Base-by-base conservation (phyloP, 2,329 filamentous ascomycete species). In the Exophiala phaeomuriformis region DNA sequence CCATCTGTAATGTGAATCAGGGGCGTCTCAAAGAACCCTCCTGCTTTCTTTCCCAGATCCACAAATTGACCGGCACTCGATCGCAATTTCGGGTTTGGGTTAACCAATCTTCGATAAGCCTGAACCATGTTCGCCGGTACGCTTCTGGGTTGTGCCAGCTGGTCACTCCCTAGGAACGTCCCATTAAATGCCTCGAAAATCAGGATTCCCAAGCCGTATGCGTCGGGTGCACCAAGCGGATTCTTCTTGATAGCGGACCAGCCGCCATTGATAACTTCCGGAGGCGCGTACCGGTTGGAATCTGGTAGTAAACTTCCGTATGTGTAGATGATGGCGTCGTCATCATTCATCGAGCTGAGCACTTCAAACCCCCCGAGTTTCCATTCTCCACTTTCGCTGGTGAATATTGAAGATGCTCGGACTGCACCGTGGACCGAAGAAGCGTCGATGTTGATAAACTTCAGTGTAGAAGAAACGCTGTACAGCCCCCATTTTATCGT, bases 401-500 rank as follows among this genome's bases (percentile, higher is more conserved):
- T 93, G 70, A 90, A 98, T 60, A 98, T 78, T 0, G 91, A 95
- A 0, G 87, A 86, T 19, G 88, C 86, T 58, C 88, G 84, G 49
- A 98, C 75, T 64, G 82, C 88, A 46, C 90, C 93, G 65, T 98
- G 93, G 48, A 98, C 86, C 0, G 90, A 96, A 2, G 85, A 79
- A 2, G 90, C 93, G 61, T 98, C 93, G 45, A 87, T 84, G 65
- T 98, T 98, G 68, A 98, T 88, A 66, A 98, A 98, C 65, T 93
- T 95, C 61, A 97, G 72, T 0, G 93, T 97, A 67, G 89, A 87
- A 61, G 93, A 90, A 59, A 97, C 75, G 63, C 83, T 88, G 69
- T 89, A 87, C 39, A 98, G 72, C 0, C 93, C 93, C 93, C 93
- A 98, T 81, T 96, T 98, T 45, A 93, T 82, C 1, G 91, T 97